Percentiles rank a stretch among this genome's conserved stretches.
phyloP scores from a whole-genome alignment of 2,329 filamentous ascomycete genomes.

The Phyllosticta citribraziliensis region DNA sequence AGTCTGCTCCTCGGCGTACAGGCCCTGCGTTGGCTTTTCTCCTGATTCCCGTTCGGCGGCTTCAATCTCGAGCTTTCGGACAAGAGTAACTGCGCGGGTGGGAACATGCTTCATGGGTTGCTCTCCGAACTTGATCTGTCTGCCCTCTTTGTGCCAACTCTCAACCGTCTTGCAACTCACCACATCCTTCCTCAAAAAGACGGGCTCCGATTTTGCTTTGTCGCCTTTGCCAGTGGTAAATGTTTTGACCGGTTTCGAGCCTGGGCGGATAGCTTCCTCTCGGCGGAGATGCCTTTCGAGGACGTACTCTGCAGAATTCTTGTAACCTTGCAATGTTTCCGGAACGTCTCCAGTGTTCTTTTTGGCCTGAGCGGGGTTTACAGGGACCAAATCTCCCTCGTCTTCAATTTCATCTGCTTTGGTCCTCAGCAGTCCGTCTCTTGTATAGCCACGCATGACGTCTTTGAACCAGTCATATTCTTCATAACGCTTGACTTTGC shows the following conservation, averaged over 20 bases:
- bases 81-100: conserved; percentile 81
- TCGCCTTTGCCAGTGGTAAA: conserved; percentile 70
- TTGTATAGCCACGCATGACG: conserved; percentile 63
- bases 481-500: conserved; percentile 67
- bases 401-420: conserved; percentile 74
- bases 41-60: conserved; percentile 72
- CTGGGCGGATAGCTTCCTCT: conserved; percentile 73
- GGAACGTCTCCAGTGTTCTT: conserved; percentile 61
- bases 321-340: conserved; percentile 75
- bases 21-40: conserved; percentile 72
- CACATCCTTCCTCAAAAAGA: conserved; percentile 71
- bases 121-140: conserved; percentile 60
- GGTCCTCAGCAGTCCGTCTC: conserved; percentile 46
- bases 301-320: conserved; percentile 74
- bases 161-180: conserved; percentile 82
- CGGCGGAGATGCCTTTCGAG: conserved; percentile 79
- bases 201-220: conserved; percentile 64
- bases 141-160: conserved; percentile 95
- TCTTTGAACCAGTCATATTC: conserved; percentile 82
- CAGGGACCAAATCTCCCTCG: conserved; percentile 61
- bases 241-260: conserved; percentile 58
- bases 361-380: conserved; percentile 49
- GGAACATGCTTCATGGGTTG: conserved; percentile 77
- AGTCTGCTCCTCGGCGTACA: conserved; percentile 78
- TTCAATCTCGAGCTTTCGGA: conserved; percentile 78